Conservation (phyloP, 768 basidiomycete genomes). For the Hemileccinum impolitum region DNA sequence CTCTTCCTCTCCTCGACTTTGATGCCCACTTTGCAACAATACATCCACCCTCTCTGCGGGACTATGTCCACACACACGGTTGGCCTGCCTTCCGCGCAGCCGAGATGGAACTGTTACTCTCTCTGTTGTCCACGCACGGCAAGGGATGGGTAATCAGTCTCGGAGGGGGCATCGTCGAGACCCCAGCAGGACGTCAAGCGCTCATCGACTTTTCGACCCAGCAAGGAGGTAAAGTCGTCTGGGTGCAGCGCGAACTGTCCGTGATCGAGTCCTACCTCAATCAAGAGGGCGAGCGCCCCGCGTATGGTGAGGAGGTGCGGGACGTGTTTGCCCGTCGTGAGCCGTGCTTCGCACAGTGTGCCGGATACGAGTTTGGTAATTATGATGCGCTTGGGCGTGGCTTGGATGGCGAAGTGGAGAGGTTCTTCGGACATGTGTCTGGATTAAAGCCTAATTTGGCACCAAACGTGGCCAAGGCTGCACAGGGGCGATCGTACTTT, state of each 20-base stretch:
- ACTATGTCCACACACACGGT: conserved; percentile 78
- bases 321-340: conserved; percentile 81
- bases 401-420: conserved; percentile 53
- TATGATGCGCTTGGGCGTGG: conserved; percentile 43
- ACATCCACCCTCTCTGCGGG: conserved; percentile 57
- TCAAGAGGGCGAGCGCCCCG: conserved; percentile 74
- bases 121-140: conserved; percentile 56
- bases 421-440: conserved; percentile 89
- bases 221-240: conserved; percentile 69
- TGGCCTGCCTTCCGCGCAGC: conserved; percentile 89
- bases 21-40: conserved; percentile 73
- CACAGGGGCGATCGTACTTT: conserved; percentile 78
- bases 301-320: conserved; percentile 82
- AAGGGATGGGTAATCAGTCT: conserved; percentile 77
- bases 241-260: conserved; percentile 75
- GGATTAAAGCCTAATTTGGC: conserved; percentile 66
- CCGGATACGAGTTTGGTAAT: conserved; percentile 82
- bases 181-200: conserved; percentile 64
- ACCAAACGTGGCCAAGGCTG: conserved; percentile 39
- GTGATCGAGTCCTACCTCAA: conserved; percentile 82
- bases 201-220: conserved; percentile 61
- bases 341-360: conserved; percentile 84
- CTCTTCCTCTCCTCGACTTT: conserved; percentile 79
- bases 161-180: conserved; percentile 95
- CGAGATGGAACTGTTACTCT: conserved; percentile 66